Percentiles rank a stretch among this genome's conserved stretches.
These are phyloP conservation scores for Sisymbrium irio DNA, from an alignment of 345 rosid species.

Conservation along the genomic window DNA sequence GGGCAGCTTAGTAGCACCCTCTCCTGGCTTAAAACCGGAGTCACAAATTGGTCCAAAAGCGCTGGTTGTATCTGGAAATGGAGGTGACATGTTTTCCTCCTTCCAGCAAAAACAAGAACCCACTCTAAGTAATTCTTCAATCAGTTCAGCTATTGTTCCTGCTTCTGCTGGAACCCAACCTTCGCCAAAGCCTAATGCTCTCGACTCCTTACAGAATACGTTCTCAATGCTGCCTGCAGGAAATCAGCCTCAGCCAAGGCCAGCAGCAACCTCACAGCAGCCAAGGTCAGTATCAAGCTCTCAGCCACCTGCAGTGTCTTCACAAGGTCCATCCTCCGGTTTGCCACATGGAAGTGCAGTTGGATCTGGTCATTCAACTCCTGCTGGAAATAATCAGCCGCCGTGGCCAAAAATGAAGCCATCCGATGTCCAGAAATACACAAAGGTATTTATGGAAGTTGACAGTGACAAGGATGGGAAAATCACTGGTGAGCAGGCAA, in stretches of 20 bases:
- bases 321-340: slow-evolving; percentile 49
- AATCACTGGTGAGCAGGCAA: slow-evolving; percentile 92
- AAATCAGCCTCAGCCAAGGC: slow-evolving; percentile 50
- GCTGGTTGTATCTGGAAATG: slow-evolving; percentile 63
- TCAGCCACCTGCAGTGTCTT: slow-evolving; percentile 48
- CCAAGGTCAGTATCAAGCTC: slow-evolving; percentile 44
- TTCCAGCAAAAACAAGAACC: slow-evolving; percentile 50
- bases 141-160: slow-evolving; percentile 50
- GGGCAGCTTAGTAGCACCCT: slow-evolving; percentile 37
- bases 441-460: slow-evolving; percentile 89
- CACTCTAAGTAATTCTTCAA: slow-evolving; percentile 44
- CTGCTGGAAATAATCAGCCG: slow-evolving; percentile 51
- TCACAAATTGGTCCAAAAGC: slow-evolving; percentile 50
- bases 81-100: slow-evolving; percentile 58
- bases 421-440: slow-evolving; percentile 84
- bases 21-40: slow-evolving; percentile 42
- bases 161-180: slow-evolving; percentile 50
- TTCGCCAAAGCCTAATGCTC: slow-evolving; percentile 54
- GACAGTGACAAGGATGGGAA: slow-evolving; percentile 95
- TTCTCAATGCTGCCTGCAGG: slow-evolving; percentile 63
- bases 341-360: slow-evolving; percentile 50
- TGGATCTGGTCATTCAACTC: slow-evolving; percentile 51
- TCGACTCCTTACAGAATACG: slow-evolving; percentile 68
- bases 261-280: slow-evolving; percentile 43
- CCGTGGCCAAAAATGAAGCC: slow-evolving; percentile 92